phyloP scores from a whole-genome alignment of 75 land plant species.

The Picea glauca region DNA sequence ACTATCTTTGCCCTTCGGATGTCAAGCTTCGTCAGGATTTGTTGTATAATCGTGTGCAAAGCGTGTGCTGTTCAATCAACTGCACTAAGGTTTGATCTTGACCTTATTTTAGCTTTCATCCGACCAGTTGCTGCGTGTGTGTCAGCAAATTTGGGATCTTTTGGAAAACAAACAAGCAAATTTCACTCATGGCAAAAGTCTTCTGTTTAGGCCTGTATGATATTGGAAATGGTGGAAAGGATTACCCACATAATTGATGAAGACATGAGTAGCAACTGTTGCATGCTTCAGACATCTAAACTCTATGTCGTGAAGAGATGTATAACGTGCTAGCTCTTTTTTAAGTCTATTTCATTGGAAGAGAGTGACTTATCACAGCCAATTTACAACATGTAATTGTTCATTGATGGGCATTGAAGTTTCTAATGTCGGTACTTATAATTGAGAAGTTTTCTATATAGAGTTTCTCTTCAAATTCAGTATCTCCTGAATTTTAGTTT shows the following conservation, averaged over 20 bases:
- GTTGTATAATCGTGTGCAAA: background rate
- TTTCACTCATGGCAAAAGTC: background rate
- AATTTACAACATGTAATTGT: background rate
- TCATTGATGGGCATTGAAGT: background rate
- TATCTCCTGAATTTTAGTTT: too few species aligned
- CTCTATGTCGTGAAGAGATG: background rate
- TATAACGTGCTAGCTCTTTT: background rate
- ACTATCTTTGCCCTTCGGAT: background rate
- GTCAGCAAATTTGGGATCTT: background rate
- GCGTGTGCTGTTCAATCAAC: background rate
- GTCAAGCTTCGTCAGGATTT: background rate
- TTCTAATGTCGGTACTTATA: background rate
- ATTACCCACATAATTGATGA: background rate
- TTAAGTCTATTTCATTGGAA: background rate
- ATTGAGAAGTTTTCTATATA: too few species aligned
- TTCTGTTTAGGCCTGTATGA: background rate
- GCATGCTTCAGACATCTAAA: background rate
- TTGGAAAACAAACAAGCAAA: background rate
- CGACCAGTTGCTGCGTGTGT: background rate
- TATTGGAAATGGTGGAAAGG: background rate
- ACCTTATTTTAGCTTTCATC: background rate
- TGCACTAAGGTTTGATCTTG: background rate
- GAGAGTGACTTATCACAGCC: background rate
- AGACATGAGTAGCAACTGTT: background rate
- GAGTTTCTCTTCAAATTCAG: background rate